These are phyloP conservation scores for Ustilago cynodontis DNA, from an alignment of 1,284 basidiomycete genomes.

Conservation along the genomic window DNA sequence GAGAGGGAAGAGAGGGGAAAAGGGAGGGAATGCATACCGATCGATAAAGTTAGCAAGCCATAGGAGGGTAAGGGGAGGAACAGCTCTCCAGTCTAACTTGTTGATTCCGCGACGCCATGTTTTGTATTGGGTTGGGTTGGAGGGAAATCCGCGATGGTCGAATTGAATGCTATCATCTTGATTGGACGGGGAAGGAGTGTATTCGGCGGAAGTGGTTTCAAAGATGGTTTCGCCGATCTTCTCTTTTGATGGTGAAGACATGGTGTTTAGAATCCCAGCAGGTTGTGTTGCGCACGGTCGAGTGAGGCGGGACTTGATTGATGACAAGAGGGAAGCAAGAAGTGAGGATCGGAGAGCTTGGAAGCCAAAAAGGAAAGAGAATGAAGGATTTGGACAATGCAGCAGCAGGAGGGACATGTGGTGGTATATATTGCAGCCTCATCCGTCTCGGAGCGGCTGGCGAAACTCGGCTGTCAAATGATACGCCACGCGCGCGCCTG, in stretches of 20 bases:
- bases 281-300: neutral
- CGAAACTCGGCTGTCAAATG: neutral
- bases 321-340: neutral
- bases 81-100: slow-evolving; percentile 55
- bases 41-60: slow-evolving; percentile 57
- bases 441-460: neutral
- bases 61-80: slow-evolving; percentile 52
- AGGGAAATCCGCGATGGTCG: slow-evolving; percentile 14
- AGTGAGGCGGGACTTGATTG: neutral
- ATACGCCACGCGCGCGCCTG: too few relatives aligned
- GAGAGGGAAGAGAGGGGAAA: too few relatives aligned
- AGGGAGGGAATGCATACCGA: neutral
- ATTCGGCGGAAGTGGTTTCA: slow-evolving; percentile 12
- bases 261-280: neutral
- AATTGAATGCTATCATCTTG: slow-evolving; percentile 13
- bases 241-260: slow-evolving; percentile 25
- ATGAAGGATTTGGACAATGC: too few relatives aligned
- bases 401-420: too few relatives aligned
- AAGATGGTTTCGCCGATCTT: slow-evolving; percentile 16
- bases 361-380: too few relatives aligned
- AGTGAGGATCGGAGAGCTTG: too few relatives aligned
- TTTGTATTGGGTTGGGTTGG: slow-evolving; percentile 23
- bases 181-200: slow-evolving; percentile 3
- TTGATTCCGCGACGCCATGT: slow-evolving; percentile 32
- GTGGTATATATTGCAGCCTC: too few relatives aligned